Base-by-base conservation (phyloP, 768 basidiomycete genomes). In the Leccinum fibrillosum region DNA sequence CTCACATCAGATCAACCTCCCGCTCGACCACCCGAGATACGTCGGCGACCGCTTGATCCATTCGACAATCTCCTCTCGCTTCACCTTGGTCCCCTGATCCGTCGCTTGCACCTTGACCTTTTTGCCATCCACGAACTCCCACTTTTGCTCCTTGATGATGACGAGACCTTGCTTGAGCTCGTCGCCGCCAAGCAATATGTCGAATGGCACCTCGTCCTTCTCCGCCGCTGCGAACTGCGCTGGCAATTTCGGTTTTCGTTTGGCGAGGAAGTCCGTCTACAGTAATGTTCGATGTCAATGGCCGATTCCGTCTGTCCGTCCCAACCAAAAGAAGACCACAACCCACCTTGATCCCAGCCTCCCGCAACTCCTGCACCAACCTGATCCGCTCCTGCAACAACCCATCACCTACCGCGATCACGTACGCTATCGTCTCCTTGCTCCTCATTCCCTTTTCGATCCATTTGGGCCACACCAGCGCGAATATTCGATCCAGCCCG, bases 361-460 rank as follows among this genome's bases (percentile, higher is more conserved):
- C 89, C 66, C 96, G 82, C 54, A 98, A 74, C 74, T 92, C 85
- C 60, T 83, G 84, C 26, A 88, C 90, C 19, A 98, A 80, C 66
- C 70, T 76, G 62, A 98, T 86, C 10, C 96, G 82, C 76, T 97
- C 94, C 66, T 85, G 82, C 52, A 98, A 74, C 58, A 98, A 69
- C 2, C 94, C 92, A 68, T 94, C 93, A 7, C 95, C 94, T 34
- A 94, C 86, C 23, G 88, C 86, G 78, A 98, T 86, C 49, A 98
- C 92, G 73, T 88, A 99, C 23, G 88, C 95, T 82, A 97, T 89
- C 47, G 94, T 96, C 69, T 90, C 86, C 77, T 96, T 98, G 54
- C 84, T 87, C 69, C 93, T 78, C 76, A 86, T 86, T 1, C 90
- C 86, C 62, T 80, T 81, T 67, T 88, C 90, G 10, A 84, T 80